A percentile compares a stretch with the other conserved stretches of the same genome.
These are phyloP conservation scores for Aureobasidium sp. DNA, from an alignment of 2,329 filamentous ascomycete genomes.

Conservation along the genomic window DNA sequence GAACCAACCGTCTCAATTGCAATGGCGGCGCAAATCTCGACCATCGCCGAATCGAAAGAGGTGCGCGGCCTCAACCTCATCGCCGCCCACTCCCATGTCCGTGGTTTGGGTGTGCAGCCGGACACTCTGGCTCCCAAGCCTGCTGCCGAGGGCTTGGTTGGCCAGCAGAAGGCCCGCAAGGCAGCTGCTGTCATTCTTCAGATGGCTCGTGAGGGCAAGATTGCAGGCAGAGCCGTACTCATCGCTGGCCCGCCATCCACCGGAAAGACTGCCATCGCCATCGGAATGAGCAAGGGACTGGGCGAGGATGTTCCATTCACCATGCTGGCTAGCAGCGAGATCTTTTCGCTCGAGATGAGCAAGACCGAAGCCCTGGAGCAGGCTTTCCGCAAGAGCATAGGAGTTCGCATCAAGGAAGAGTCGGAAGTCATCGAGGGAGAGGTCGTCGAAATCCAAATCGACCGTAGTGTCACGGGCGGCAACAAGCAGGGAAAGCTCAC, in stretches of 20 bases:
- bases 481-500: constrained; percentile 99
- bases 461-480: constrained; percentile 89
- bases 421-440: constrained; percentile 99
- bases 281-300: constrained; percentile 96
- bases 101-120: constrained; percentile 85
- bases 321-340: constrained; percentile 89
- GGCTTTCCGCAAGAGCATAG: constrained; percentile 98
- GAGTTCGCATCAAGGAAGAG: constrained; percentile 96
- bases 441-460: constrained; percentile 97
- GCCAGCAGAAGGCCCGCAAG: constrained; percentile 93
- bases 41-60: constrained; percentile 91
- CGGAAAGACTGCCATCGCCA: constrained; percentile 96
- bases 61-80: constrained; percentile 95
- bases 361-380: constrained; percentile 98
- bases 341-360: constrained; percentile 98
- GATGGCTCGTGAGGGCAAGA: constrained; percentile 99
- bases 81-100: constrained; percentile 95
- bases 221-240: constrained; percentile 87
- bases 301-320: constrained; percentile 95
- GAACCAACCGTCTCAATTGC: background rate
- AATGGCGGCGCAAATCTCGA: constrained; percentile 49
- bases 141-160: constrained; percentile 86
- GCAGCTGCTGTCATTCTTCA: constrained; percentile 92
- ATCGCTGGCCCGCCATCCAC: constrained; percentile 95
- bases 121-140: constrained; percentile 82